Percentiles rank a stretch among this genome's conserved stretches.
Conservation (phyloP, 495 filamentous ascomycete genomes). For the Penicillium subrubescens region DNA sequence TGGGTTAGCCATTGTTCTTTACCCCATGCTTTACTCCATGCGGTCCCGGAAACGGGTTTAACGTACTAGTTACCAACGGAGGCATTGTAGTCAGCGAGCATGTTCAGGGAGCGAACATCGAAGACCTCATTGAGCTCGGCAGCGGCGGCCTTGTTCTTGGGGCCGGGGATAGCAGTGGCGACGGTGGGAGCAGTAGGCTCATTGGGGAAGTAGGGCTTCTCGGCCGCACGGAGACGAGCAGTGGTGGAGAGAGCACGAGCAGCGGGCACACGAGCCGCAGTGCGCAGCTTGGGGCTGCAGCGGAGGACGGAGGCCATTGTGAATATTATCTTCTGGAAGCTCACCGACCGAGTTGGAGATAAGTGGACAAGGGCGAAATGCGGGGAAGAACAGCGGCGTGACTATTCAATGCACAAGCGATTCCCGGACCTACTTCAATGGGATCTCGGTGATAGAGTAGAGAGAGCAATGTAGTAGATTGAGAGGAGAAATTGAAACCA, state of each 20-base stretch:
- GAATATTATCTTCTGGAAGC: slow-evolving; percentile 1
- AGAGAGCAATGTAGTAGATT: neutral
- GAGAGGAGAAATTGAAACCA: neutral
- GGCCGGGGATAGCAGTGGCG: slow-evolving; percentile 81
- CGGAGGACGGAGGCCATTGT: slow-evolving; percentile 52
- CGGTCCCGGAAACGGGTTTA: neutral
- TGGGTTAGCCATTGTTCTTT: slow-evolving; percentile 28
- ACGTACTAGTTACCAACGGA: slow-evolving; percentile 63
- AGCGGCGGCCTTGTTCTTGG: slow-evolving; percentile 70
- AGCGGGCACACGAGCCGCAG: slow-evolving; percentile 39
- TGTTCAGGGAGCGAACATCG: slow-evolving; percentile 91
- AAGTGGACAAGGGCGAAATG: slow-evolving; percentile 6
- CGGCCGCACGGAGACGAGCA: slow-evolving; percentile 42
- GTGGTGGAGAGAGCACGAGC: slow-evolving; percentile 46
- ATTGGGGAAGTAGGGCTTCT: slow-evolving; percentile 62
- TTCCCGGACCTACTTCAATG: neutral
- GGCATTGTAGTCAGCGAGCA: slow-evolving; percentile 80
- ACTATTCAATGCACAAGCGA: slow-evolving; percentile 5
- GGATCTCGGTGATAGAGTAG: neutral
- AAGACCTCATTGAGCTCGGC: slow-evolving; percentile 82
- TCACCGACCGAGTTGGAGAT: slow-evolving; percentile 1
- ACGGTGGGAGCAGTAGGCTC: slow-evolving; percentile 78
- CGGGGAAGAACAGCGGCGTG: slow-evolving; percentile 18
- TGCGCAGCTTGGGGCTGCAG: slow-evolving; percentile 43
- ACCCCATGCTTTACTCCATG: neutral